Evolutionary conservation across 169 alveolate species (phyloP), one percentile per base, ranked within the genome.

Genomic region (Theileria sp.): DNA sequence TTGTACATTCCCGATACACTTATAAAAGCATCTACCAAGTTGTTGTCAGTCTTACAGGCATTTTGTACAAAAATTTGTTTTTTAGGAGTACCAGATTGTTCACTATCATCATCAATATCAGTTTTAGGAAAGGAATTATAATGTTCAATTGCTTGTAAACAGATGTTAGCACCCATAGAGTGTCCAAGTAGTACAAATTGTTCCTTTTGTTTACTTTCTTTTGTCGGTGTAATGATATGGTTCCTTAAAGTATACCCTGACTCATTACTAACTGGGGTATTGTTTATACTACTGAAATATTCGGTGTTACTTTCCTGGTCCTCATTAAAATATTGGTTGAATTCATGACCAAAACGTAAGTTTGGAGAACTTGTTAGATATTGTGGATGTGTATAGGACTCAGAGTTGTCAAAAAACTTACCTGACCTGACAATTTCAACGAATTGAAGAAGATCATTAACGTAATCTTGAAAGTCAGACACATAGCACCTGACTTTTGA

Each of bases 91-190:
- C 54, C 1, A 44, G 19, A 44, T 44, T 44, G 54, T 0, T 44
- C 17, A 44, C 3, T 44, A 1, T 44, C 54, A 44, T 13, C 54
- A 8, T 7, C 12, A 10, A 8, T 15, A 44, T 7, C 17, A 38
- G 44, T 64, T 25, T 19, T n/a, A 4, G 62, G 34, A 2, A n/a
- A 19, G 36, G 67, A 58, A 19, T 21, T 25, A 38, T 64, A 36
- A 12, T 73, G 67, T 66, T 84, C 83, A 21, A 86, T 75, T 19
- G 62, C 77, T 51, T 89, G 77, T 28, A 85, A 49, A 25, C 73
- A 80, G n/a, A 88, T 81, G 79, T 84, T 84, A 9, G 91, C 93
- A 1, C 93, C 93, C 93, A 88, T 88, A 30, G 91, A 81, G 21
- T 76, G 56, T 0, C 92, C 93, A 66, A 77, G 64, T 12, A 88